A percentile compares a stretch with the other conserved stretches of the same genome.
phyloP scores from a whole-genome alignment of 2,329 filamentous ascomycete species.

The Colletotrichum theobromicola region DNA sequence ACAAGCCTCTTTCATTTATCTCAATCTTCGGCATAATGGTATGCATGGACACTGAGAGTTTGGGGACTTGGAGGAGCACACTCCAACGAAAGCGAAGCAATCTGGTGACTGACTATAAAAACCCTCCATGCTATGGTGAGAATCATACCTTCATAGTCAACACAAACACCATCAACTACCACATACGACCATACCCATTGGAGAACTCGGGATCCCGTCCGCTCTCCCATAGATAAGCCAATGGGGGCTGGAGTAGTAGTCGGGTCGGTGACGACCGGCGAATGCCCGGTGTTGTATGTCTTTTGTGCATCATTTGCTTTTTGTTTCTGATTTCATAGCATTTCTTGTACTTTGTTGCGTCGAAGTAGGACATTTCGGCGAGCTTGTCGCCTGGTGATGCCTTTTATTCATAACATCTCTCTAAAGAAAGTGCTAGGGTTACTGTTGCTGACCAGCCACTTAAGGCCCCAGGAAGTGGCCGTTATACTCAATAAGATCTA shows the following conservation, averaged over 20 bases:
- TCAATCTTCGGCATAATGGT: fast-evolving
- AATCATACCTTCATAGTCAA: background rate
- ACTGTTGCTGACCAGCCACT: background rate
- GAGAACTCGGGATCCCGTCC: background rate
- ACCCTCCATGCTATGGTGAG: background rate
- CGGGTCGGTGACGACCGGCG: too few relatives aligned
- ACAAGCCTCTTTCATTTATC: background rate
- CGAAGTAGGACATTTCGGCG: background rate
- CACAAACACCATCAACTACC: fast-evolving
- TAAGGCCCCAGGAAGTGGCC: background rate
- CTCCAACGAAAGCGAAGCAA: background rate
- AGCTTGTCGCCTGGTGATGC: too few relatives aligned
- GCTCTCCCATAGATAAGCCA: background rate
- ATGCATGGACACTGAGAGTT: background rate
- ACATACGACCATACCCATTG: background rate
- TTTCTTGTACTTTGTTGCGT: background rate
- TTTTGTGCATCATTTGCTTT: too few relatives aligned
- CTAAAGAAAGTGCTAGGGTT: too few relatives aligned
- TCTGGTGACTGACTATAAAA: background rate
- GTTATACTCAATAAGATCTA: background rate
- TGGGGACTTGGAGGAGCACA: background rate
- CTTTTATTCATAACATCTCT: too few relatives aligned
- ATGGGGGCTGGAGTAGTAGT: too few relatives aligned
- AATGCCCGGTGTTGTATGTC: background rate
- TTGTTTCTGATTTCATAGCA: too few relatives aligned